Percentiles rank a stretch among this genome's conserved stretches.
These are phyloP conservation scores for Cercophora sp. DNA, from an alignment of 495 filamentous ascomycete species.

Conservation along the genomic window DNA sequence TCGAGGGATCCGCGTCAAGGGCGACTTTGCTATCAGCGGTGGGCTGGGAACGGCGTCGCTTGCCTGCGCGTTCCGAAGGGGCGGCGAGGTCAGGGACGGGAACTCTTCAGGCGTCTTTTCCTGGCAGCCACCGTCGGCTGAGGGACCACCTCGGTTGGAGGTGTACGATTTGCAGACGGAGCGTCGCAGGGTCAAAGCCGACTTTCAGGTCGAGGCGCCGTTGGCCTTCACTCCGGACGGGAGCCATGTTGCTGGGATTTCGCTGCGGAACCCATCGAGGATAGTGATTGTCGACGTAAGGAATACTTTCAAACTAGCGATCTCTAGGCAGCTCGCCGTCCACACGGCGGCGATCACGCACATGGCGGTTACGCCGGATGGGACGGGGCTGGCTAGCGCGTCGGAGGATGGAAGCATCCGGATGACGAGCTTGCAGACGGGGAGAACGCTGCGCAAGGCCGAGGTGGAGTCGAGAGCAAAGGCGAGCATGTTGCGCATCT, in stretches of 20 bases:
- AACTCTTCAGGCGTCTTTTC: no score
- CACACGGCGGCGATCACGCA: constrained; percentile 25
- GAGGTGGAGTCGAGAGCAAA: constrained; percentile 15
- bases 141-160: constrained; percentile 10
- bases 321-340: constrained; percentile 1
- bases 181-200: constrained; percentile 6
- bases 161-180: constrained; percentile 8
- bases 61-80: not conserved
- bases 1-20: not conserved
- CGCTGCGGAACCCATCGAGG: constrained; percentile 9
- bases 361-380: constrained; percentile 16
- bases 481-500: constrained; percentile 19
- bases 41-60: not conserved
- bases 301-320: not conserved
- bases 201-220: constrained; percentile 16
- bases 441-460: constrained; percentile 23
- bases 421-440: constrained; percentile 16
- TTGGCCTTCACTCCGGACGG: constrained; percentile 18
- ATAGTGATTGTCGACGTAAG: constrained; percentile 8
- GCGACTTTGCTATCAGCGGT: constrained; percentile 1
- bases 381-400: constrained; percentile 18
- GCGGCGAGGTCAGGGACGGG: not conserved
- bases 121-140: no score
- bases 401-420: constrained; percentile 24
- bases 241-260: constrained; percentile 9